Conservation (phyloP, 805 yeast species). For the Nakazawaea wickerhamii region DNA sequence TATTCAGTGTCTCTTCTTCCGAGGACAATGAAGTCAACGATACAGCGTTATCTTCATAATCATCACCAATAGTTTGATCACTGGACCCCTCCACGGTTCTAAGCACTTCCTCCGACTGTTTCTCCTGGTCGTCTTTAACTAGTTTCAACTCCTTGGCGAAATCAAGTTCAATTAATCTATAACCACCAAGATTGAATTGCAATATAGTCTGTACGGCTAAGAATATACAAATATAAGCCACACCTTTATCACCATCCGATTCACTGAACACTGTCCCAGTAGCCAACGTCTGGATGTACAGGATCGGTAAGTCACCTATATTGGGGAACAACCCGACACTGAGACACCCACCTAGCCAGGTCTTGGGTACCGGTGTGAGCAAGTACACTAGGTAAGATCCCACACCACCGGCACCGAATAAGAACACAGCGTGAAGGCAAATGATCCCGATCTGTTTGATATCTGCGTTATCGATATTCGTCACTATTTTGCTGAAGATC, state of each 20-base stretch:
- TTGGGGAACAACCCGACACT: slow-evolving; percentile 75
- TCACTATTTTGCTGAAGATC: slow-evolving; percentile 67
- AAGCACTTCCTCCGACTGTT: slow-evolving; percentile 15
- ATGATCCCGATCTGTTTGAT: slow-evolving; percentile 67
- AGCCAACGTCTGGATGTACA: slow-evolving; percentile 70
- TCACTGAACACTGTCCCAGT: slow-evolving; percentile 52
- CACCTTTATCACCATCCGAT: slow-evolving; percentile 65
- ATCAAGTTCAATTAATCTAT: slow-evolving; percentile 64
- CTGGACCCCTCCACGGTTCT: slow-evolving; percentile 17
- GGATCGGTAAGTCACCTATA: slow-evolving; percentile 79
- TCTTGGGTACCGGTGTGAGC: slow-evolving; percentile 55
- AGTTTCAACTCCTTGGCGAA: slow-evolving; percentile 33
- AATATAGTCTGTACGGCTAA: slow-evolving; percentile 60
- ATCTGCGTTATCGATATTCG: slow-evolving; percentile 59
- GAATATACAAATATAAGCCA: slow-evolving; percentile 78
- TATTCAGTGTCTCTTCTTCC: not conserved
- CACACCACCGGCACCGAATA: slow-evolving; percentile 40
- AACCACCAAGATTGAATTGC: slow-evolving; percentile 74
- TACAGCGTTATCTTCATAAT: not conserved
- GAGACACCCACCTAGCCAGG: slow-evolving; percentile 73
- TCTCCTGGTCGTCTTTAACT: slow-evolving; percentile 22
- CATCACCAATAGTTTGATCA: slow-evolving; percentile 3
- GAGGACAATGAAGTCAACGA: slow-evolving; percentile 5
- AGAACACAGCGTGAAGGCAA: slow-evolving; percentile 40
- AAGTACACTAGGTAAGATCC: slow-evolving; percentile 36